Evolutionary conservation across 805 yeast species (phyloP).

Genomic region (Zygosaccharomyces bailii): DNA sequence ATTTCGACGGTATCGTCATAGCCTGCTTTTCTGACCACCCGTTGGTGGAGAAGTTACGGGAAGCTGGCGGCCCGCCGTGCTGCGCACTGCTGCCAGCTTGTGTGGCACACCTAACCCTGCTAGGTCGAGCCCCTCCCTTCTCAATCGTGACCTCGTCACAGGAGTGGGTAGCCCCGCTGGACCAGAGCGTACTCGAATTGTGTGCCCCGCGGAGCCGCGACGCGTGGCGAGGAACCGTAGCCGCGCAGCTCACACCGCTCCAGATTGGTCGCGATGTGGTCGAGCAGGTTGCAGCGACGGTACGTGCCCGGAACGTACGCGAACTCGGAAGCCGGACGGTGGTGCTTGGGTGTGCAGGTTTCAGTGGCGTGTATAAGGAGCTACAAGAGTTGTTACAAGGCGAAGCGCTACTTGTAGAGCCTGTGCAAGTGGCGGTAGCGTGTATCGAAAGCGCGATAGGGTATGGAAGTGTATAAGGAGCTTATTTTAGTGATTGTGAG

Average conservation of each 20-base stretch:
- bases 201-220: slow-evolving; percentile 9
- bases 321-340: slow-evolving; percentile 18
- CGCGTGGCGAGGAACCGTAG: slow-evolving; percentile 25
- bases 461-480: slow-evolving; percentile 3
- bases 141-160: slow-evolving; percentile 28
- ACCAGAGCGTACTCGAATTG: slow-evolving; percentile 15
- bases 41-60: slow-evolving; percentile 16
- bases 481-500: slow-evolving; percentile 57
- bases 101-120: slow-evolving; percentile 18
- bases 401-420: neutral
- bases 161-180: slow-evolving; percentile 26
- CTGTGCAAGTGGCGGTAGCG: slow-evolving; percentile 1
- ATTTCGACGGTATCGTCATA: slow-evolving; percentile 25
- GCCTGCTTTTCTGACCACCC: slow-evolving; percentile 32
- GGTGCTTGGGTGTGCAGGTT: slow-evolving; percentile 32
- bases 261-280: slow-evolving; percentile 16
- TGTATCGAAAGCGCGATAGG: neutral
- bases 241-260: slow-evolving; percentile 24
- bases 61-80: slow-evolving; percentile 14
- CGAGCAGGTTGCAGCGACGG: slow-evolving; percentile 17
- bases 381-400: neutral
- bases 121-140: slow-evolving; percentile 16
- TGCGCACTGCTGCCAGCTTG: slow-evolving; percentile 22
- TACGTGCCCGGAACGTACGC: slow-evolving; percentile 19
- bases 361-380: slow-evolving; percentile 19